These are phyloP conservation scores for Triticum dicoccoides DNA, from an alignment of 176 grass and related monocot species.

Conservation along the genomic window DNA sequence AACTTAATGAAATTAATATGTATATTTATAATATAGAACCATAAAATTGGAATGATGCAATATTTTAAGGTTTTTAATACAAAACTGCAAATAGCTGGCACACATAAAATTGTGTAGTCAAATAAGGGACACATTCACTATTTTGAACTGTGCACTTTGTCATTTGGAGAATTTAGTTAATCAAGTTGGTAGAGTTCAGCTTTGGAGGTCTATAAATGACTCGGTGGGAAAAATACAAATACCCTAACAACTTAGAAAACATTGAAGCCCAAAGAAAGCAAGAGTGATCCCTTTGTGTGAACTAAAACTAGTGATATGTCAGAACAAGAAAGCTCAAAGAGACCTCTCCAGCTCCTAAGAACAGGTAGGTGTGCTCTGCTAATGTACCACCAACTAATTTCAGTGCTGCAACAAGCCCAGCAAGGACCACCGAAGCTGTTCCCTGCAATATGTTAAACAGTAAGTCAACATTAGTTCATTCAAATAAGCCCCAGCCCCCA, in stretches of 20 bases:
- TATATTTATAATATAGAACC: conserved; percentile 3
- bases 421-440: conserved; percentile 90
- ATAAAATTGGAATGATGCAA: not conserved
- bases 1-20: not conserved
- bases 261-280: not conserved
- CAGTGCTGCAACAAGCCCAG: conserved; percentile 78
- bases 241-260: not conserved
- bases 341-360: conserved; percentile 99
- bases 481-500: conserved; percentile 4
- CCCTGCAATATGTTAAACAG: conserved; percentile 53
- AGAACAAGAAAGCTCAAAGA: conserved; percentile 1
- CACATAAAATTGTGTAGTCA: not conserved
- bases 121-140: not conserved
- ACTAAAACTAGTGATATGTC: not conserved
- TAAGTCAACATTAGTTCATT: not conserved
- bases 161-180: too few relatives aligned
- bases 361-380: conserved; percentile 82
- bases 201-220: too few relatives aligned
- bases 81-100: conserved; percentile 10
- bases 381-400: conserved; percentile 77
- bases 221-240: not conserved
- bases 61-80: not conserved
- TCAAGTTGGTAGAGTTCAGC: too few relatives aligned
- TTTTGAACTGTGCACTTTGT: too few relatives aligned
- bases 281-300: not conserved